These are phyloP conservation scores for Microcyclospora tardicrescens DNA, from an alignment of 2,329 filamentous ascomycete genomes.

Conservation along the genomic window DNA sequence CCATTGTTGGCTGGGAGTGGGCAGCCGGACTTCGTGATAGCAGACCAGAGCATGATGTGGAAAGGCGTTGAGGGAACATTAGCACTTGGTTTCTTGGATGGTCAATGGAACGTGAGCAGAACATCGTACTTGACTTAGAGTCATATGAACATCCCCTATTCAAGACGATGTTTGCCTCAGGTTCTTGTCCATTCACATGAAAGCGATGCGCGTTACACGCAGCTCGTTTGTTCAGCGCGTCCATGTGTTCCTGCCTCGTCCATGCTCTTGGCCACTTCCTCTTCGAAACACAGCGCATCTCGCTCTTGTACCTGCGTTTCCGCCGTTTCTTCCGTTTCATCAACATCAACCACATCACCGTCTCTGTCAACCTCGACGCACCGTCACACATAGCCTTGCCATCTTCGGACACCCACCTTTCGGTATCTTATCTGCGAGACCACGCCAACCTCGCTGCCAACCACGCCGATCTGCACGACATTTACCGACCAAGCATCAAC, in stretches of 20 bases:
- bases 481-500: too few species aligned
- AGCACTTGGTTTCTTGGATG: conserved; percentile 44
- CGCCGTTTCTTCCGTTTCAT: not conserved
- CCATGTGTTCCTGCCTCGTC: too few species aligned
- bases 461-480: too few species aligned
- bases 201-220: too few species aligned
- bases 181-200: too few species aligned
- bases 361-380: not conserved
- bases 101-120: conserved; percentile 38
- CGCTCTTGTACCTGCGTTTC: conserved; percentile 2
- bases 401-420: too few species aligned
- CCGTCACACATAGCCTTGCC: not conserved
- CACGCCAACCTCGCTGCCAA: too few species aligned
- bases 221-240: too few species aligned
- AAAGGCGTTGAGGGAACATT: conserved; percentile 39
- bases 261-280: conserved; percentile 1
- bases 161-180: too few species aligned
- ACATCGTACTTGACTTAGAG: conserved; percentile 30
- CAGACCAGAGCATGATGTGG: conserved; percentile 35
- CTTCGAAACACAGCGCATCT: not conserved
- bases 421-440: too few species aligned
- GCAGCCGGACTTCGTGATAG: conserved; percentile 44
- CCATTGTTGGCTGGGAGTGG: conserved; percentile 44
- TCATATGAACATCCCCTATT: too few species aligned
- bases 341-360: not conserved